Conservation (phyloP, 805 yeast genomes). For the Candida rishiriensis region DNA sequence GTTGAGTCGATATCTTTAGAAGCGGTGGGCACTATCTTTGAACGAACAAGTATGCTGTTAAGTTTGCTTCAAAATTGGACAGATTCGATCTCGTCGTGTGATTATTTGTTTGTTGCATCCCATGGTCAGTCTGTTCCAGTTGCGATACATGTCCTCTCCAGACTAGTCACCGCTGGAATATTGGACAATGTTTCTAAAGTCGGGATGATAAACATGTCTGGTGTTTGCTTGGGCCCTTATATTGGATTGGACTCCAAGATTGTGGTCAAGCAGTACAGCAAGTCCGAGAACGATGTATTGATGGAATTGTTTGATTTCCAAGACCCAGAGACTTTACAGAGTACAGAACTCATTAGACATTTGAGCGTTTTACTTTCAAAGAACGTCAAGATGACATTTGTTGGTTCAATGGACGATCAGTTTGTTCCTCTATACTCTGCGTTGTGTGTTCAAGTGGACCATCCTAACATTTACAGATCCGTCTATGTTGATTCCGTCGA, state of each 20-base stretch:
- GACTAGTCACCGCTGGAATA: conserved; percentile 44
- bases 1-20: conserved; percentile 86
- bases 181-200: conserved; percentile 52
- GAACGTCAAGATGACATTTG: conserved; percentile 73
- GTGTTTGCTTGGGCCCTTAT: conserved; percentile 87
- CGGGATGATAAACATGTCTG: conserved; percentile 90
- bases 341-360: conserved; percentile 63
- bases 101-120: conserved; percentile 77
- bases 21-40: conserved; percentile 84
- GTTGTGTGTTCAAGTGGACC: conserved; percentile 67
- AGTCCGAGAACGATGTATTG: conserved; percentile 81
- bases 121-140: conserved; percentile 96
- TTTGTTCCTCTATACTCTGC: conserved; percentile 91
- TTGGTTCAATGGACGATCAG: conserved; percentile 88
- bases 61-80: conserved; percentile 67
- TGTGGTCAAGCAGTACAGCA: conserved; percentile 76
- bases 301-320: conserved; percentile 87
- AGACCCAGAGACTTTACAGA: conserved; percentile 64
- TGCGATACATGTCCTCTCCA: conserved; percentile 59
- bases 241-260: conserved; percentile 80
- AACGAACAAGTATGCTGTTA: conserved; percentile 71
- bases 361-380: conserved; percentile 59
- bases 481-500: conserved; percentile 59
- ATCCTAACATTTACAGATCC: conserved; percentile 85
- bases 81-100: conserved; percentile 53